These are phyloP conservation scores for Bauhinia variegata DNA, from an alignment of 306 rosid species.

Conservation along the genomic window DNA sequence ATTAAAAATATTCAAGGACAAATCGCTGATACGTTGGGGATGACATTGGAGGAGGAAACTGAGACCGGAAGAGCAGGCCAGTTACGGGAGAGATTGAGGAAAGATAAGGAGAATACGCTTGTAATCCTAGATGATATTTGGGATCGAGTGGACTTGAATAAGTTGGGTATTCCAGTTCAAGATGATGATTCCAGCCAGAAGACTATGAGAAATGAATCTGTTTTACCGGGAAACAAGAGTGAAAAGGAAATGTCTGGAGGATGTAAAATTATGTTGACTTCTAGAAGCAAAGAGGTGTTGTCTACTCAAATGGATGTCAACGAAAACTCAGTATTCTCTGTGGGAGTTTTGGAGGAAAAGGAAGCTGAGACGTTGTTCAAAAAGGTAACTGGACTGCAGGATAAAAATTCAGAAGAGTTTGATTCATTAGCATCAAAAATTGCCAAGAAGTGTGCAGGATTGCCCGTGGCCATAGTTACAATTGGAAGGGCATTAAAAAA, in stretches of 20 bases:
- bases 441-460: too few species aligned
- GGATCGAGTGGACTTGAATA: slow-evolving; percentile 9
- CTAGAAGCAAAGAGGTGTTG: background rate
- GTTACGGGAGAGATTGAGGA: too few species aligned
- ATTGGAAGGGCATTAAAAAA: too few species aligned
- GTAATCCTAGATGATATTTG: too few species aligned
- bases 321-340: background rate
- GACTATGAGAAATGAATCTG: background rate
- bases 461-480: too few species aligned
- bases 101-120: too few species aligned
- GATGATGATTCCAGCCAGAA: background rate
- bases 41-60: too few species aligned
- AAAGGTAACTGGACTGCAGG: background rate
- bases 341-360: background rate
- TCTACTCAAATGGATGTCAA: slow-evolving; percentile 8
- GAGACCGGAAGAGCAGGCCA: too few species aligned
- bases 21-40: too few species aligned
- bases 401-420: background rate
- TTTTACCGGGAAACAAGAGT: background rate
- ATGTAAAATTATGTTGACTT: slow-evolving; percentile 19
- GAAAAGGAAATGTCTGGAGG: background rate
- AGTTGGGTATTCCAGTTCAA: slow-evolving; percentile 6
- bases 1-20: too few species aligned
- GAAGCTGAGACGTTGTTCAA: slow-evolving; percentile 8
- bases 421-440: background rate